phyloP scores from a whole-genome alignment of 2,329 filamentous ascomycete species.

The Endocalyx cinctus region DNA sequence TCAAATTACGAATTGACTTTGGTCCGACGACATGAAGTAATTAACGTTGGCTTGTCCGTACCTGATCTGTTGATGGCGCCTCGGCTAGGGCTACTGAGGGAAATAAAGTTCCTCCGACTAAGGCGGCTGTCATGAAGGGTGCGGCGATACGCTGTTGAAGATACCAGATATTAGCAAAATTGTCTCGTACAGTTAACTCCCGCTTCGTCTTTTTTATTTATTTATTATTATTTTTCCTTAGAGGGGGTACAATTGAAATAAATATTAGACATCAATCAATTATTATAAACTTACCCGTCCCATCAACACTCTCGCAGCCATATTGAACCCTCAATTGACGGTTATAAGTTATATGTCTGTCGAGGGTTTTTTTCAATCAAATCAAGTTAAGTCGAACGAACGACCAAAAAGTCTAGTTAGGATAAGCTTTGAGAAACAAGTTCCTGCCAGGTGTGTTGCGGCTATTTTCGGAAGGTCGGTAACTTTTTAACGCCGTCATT shows the following conservation, averaged over 20 bases:
- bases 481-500: too few relatives aligned
- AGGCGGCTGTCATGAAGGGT: constrained; percentile 47
- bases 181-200: too few relatives aligned
- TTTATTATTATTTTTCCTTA: background rate
- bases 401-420: too few relatives aligned
- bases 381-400: constrained; percentile 5
- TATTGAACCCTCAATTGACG: constrained; percentile 48
- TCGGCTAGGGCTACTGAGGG: constrained; percentile 42
- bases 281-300: constrained; percentile 44
- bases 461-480: constrained; percentile 15
- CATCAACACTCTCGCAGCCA: constrained; percentile 58
- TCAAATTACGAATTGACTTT: too few relatives aligned
- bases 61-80: constrained; percentile 28
- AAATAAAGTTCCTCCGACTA: constrained; percentile 28
- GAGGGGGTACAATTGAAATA: too few relatives aligned
- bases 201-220: too few relatives aligned
- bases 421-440: too few relatives aligned
- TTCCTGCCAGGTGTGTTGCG: constrained; percentile 1
- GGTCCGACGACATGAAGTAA: too few relatives aligned
- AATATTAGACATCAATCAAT: background rate
- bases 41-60: too few relatives aligned
- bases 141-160: constrained; percentile 42
- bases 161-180: too few relatives aligned
- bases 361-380: constrained; percentile 3
- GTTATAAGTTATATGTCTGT: constrained; percentile 9